Conservation (phyloP, 352 stramenopile species). For the Vaucheria bursata region DNA sequence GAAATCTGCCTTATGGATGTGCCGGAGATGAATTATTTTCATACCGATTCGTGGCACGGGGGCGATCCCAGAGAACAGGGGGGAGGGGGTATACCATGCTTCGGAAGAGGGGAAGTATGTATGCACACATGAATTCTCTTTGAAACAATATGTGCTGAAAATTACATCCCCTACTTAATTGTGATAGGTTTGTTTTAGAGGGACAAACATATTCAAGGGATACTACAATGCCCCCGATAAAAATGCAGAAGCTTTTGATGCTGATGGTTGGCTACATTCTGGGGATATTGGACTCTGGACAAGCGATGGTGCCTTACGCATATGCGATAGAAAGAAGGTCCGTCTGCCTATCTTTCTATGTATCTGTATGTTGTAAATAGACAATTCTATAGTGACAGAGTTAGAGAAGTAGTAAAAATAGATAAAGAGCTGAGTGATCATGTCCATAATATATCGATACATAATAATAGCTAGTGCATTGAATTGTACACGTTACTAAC, state of each 20-base stretch:
- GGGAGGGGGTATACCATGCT: slow-evolving; percentile 53
- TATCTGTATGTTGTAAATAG: no score
- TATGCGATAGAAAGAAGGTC: slow-evolving; percentile 79
- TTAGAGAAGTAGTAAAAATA: no score
- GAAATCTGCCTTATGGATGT: slow-evolving; percentile 89
- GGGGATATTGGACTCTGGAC: slow-evolving; percentile 70
- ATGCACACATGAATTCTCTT: no score
- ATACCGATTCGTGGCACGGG: slow-evolving; percentile 56
- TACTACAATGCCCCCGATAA: slow-evolving; percentile 63
- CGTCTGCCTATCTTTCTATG: slow-evolving; percentile 64
- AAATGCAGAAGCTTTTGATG: slow-evolving; percentile 73
- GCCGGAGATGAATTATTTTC: slow-evolving; percentile 90
- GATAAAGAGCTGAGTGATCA: no score
- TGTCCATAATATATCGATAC: no score
- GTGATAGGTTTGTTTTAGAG: slow-evolving; percentile 48
- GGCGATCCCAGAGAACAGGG: slow-evolving; percentile 45
- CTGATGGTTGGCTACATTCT: slow-evolving; percentile 80
- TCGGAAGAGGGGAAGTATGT: slow-evolving; percentile 38
- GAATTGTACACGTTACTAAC: no score
- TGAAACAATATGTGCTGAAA: no score
- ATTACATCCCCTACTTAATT: no score
- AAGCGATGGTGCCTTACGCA: slow-evolving; percentile 70
- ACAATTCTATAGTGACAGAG: no score
- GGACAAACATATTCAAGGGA: slow-evolving; percentile 52
- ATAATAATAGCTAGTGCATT: no score